Percentiles rank a stretch among this genome's conserved stretches.
phyloP scores from a whole-genome alignment of 2,329 filamentous ascomycete species.

The Sporothrix pallida region DNA sequence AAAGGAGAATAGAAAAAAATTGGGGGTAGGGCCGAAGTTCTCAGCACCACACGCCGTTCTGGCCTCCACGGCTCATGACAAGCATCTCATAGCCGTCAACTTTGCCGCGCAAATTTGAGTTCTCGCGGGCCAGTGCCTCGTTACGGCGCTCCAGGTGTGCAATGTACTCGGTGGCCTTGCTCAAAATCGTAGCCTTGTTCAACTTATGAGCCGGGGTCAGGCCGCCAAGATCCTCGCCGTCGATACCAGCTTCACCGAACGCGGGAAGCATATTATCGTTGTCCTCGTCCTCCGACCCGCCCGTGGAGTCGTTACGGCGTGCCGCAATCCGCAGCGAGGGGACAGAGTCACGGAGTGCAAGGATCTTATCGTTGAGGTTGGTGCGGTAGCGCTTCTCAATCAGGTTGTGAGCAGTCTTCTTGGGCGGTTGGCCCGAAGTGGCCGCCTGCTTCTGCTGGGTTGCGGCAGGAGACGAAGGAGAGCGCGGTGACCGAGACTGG shows the following conservation, averaged over 20 bases:
- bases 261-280: slow-evolving; percentile 45
- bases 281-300: slow-evolving; percentile 48
- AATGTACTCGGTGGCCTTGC: slow-evolving; percentile 50
- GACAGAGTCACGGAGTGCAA: slow-evolving; percentile 75
- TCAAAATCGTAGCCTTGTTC: slow-evolving; percentile 53
- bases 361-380: slow-evolving; percentile 84
- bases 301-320: slow-evolving; percentile 47
- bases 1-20: neutral
- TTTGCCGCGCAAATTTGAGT: slow-evolving; percentile 50
- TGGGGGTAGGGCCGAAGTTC: neutral
- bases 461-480: slow-evolving; percentile 39
- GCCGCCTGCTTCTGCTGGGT: slow-evolving; percentile 28
- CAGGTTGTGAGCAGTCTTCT: slow-evolving; percentile 84
- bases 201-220: slow-evolving; percentile 49
- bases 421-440: slow-evolving; percentile 46
- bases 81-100: slow-evolving; percentile 46
- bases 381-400: slow-evolving; percentile 85
- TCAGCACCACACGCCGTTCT: slow-evolving; percentile 39
- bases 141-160: slow-evolving; percentile 45
- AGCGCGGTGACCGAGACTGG: slow-evolving; percentile 37
- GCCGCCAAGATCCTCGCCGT: slow-evolving; percentile 50
- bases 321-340: slow-evolving; percentile 56
- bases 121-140: slow-evolving; percentile 52
- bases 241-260: slow-evolving; percentile 49
- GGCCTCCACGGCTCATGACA: slow-evolving; percentile 41